Evolutionary conservation across 306 rosid species (phyloP).

Genomic region (Rosa lucieae): DNA sequence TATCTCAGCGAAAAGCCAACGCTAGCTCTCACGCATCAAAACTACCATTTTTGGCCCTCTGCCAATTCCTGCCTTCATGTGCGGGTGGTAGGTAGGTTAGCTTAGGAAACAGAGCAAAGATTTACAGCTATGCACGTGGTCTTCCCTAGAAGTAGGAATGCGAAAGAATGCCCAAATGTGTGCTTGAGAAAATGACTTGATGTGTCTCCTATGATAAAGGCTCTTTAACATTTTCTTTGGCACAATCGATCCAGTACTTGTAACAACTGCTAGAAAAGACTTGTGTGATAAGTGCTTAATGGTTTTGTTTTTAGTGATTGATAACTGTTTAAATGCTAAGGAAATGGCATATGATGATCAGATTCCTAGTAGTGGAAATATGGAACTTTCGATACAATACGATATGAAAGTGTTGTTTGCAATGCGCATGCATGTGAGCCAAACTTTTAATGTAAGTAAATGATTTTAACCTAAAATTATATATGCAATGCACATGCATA

Average conservation of each 20-base stretch:
- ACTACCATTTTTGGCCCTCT: not conserved
- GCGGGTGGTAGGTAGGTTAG: not conserved
- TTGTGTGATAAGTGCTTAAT: not conserved
- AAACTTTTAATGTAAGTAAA: no score
- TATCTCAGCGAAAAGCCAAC: not conserved
- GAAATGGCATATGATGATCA: not conserved
- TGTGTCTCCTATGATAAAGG: not conserved
- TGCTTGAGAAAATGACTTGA: not conserved
- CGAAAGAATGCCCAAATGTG: not conserved
- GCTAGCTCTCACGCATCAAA: not conserved
- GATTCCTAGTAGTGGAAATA: no score
- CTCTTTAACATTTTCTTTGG: not conserved
- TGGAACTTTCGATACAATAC: no score
- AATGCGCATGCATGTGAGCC: no score
- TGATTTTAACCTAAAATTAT: no score
- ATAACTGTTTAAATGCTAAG: not conserved
- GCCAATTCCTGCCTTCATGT: not conserved
- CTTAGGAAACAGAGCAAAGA: not conserved
- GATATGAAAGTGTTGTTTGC: no score
- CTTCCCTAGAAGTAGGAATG: conserved; percentile 15
- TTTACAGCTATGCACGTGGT: conserved; percentile 10
- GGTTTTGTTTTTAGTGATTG: not conserved
- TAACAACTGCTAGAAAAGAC: not conserved
- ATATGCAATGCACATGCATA: no score
- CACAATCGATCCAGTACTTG: conserved; percentile 1